Evolutionary conservation across 768 basidiomycete genomes (phyloP), one percentile per base, ranked within the genome.

Genomic region (Gymnopilus dilepis): DNA sequence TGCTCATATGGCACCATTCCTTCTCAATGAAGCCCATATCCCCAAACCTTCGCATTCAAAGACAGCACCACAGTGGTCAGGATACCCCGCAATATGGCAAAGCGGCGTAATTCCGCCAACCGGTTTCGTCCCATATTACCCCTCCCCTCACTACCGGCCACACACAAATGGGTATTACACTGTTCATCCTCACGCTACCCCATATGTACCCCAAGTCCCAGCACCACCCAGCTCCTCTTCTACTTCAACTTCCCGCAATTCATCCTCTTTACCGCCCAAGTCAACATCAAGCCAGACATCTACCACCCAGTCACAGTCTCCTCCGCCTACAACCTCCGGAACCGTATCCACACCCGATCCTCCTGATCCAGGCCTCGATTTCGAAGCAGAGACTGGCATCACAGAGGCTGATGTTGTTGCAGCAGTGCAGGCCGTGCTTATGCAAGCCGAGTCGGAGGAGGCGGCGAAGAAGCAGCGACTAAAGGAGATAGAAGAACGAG

Each of bases 111-210:
- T 54, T 4, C 59, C 67, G 3, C 65, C 54, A 21, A 71, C 76
- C 28, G 77, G 76, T 55, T 83, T 81, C 67, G 73, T 52, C 67
- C 73, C 65, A 19, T 77, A 79, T 67, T 78, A 78, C 58, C 74
- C 77, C 19, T 77, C 82, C 1, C 79, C 82, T 4, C 84, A 86
- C 67, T 86, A 87, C 64, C 84, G 85, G 31, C 73, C 72, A 28
- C 76, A 76, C 61, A 70, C 72, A 2, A 68, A 51, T 33, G 64
- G 30, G 28, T 69, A 70, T 55, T 62, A 59, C 47, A 30, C 62
- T 45, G 68, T 58, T 21, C 70, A 60, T 61, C 61, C 72, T 38
- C 65, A 64, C 64, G 58, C 65, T 61, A 15, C 3, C 34, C 9
- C 9, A 37, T 56, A 71, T 24, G 67, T 61, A 53, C 60, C 66